Evolutionary conservation across 495 filamentous ascomycete genomes (phyloP), one percentile per base, ranked within the genome.

Genomic region (Xylaria sp.): DNA sequence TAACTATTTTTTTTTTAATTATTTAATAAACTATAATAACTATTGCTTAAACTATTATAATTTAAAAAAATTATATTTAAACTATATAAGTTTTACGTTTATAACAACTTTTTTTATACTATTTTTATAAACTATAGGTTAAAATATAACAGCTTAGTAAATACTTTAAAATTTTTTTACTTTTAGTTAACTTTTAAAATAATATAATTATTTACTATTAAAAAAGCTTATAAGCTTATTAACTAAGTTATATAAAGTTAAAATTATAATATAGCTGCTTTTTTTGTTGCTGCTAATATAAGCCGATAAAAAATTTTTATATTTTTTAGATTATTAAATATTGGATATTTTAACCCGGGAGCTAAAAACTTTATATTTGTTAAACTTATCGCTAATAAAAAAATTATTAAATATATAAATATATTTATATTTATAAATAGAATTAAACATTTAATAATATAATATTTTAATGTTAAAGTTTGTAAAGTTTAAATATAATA

Each of bases 321-420:
- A 9, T 24, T 50, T 8, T 50, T 50, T 50, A 50, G 24, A 24
- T 50, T 24, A 24, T 6, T 24, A 24, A 50, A 50, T 24, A 11
- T 50, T 37, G 8, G 35, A 4, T 37, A 37, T 37, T 37, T 37
- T 37, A 37, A 37, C 35, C 35, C 8, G 8, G 24, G 5, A 5
- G 17, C n/a, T 50, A 50, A 50, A 50, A 11, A 50, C n/a, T 11
- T 50, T 50, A 50, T 50, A 50, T 21, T 50, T 3, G 11, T 24
- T 8, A 24, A n/a, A 5, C 17, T 50, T 50, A 50, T 50, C 24
- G 24, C 24, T 8, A 50, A 50, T 11, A 50, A 24, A 50, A 50
- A 50, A 50, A 50, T 50, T 50, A 50, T 50, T 50, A 50, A 50
- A 50, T 50, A 50, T 50, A 50, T 50, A 50, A 50, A 50, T 24